These are phyloP conservation scores for Trichoderma guizhouense DNA, from an alignment of 2,329 filamentous ascomycete species.

Conservation along the genomic window DNA sequence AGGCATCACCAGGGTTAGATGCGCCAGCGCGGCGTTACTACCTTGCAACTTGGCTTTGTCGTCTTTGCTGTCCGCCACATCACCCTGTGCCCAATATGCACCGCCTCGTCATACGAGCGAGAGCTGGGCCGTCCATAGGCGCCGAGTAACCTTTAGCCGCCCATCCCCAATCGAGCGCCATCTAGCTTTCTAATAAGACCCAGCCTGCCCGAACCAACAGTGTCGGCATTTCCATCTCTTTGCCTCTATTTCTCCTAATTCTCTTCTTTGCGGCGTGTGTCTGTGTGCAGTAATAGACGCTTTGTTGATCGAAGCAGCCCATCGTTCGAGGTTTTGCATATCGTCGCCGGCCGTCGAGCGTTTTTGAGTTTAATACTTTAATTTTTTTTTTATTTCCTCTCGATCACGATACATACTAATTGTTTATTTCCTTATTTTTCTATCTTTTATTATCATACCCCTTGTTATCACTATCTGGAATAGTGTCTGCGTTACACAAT, in stretches of 20 bases:
- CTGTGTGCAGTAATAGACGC: slow-evolving; percentile 32
- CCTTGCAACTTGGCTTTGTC: background rate
- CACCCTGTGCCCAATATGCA: slow-evolving; percentile 13
- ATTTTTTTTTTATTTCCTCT: background rate
- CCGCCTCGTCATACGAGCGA: slow-evolving; percentile 19
- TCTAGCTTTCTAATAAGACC: slow-evolving; percentile 28
- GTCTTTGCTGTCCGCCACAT: slow-evolving; percentile 1
- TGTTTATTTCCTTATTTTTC: slow-evolving; percentile 20
- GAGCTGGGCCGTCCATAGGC: slow-evolving; percentile 25
- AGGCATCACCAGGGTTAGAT: background rate
- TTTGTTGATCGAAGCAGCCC: slow-evolving; percentile 47
- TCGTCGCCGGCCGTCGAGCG: slow-evolving; percentile 38
- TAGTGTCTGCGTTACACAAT: slow-evolving; percentile 41
- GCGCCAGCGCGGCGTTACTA: background rate
- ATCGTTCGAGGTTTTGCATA: slow-evolving; percentile 33
- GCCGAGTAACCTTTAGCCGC: slow-evolving; percentile 29
- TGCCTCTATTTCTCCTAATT: slow-evolving; percentile 30
- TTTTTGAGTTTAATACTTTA: slow-evolving; percentile 8
- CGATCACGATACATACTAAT: slow-evolving; percentile 4
- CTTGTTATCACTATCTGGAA: slow-evolving; percentile 27
- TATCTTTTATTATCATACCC: background rate
- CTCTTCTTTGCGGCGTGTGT: slow-evolving; percentile 26
- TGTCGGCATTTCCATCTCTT: slow-evolving; percentile 28
- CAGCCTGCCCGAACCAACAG: slow-evolving; percentile 28
- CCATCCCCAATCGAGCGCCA: slow-evolving; percentile 19